A percentile compares a stretch with the other conserved stretches of the same genome.
These are phyloP conservation scores for Acacia concinna DNA, from an alignment of 331 rosid species.

Conservation along the genomic window DNA sequence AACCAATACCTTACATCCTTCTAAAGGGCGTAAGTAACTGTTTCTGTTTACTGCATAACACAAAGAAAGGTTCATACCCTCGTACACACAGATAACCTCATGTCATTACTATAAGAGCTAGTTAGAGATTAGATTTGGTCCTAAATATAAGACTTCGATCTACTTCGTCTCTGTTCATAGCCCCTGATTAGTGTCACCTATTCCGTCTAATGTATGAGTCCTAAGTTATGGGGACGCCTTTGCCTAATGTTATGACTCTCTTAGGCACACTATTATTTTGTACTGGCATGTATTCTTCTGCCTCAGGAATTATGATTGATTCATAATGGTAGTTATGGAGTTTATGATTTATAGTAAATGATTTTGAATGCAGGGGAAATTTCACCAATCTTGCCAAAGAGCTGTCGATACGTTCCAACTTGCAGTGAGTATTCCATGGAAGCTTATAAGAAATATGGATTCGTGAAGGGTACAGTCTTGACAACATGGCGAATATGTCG, in stretches of 20 bases:
- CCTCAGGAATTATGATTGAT: background rate
- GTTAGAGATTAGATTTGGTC: no score
- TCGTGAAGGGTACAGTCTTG: slow-evolving; percentile 69
- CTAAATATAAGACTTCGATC: no score
- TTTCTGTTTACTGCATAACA: background rate
- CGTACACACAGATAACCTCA: no score
- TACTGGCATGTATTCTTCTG: background rate
- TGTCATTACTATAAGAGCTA: no score
- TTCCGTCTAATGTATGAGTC: no score
- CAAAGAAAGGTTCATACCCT: background rate
- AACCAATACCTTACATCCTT: background rate
- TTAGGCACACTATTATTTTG: background rate
- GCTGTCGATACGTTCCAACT: slow-evolving; percentile 81
- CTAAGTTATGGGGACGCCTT: background rate
- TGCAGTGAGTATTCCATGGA: slow-evolving; percentile 96
- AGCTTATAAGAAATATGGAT: slow-evolving; percentile 89
- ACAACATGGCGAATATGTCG: slow-evolving; percentile 87
- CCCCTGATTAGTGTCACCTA: no score
- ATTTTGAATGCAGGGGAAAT: slow-evolving; percentile 65
- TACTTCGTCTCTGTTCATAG: no score
- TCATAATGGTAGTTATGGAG: background rate
- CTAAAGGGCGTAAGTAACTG: background rate
- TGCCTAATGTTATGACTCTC: background rate
- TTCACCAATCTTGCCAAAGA: slow-evolving; percentile 78
- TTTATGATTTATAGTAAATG: background rate